phyloP scores from a whole-genome alignment of 257 asterid genomes.

The Solanum commersonii region DNA sequence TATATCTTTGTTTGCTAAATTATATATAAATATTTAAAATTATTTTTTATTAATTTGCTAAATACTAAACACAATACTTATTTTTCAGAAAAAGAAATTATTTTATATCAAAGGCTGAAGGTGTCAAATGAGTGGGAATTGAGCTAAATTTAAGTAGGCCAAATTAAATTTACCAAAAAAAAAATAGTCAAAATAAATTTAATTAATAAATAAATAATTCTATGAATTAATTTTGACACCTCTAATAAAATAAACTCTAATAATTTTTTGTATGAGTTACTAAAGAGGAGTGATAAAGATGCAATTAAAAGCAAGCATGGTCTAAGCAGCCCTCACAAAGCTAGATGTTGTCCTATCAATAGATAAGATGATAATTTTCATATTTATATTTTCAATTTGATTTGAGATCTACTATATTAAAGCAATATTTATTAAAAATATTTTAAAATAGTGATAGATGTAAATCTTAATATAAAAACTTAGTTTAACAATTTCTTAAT shows the following conservation, averaged over 20 bases:
- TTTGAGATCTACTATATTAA: too few relatives aligned
- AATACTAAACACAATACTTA: too few relatives aligned
- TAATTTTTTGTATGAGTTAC: not conserved
- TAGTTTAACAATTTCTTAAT: too few relatives aligned
- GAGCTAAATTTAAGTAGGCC: not conserved
- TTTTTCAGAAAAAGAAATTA: too few relatives aligned
- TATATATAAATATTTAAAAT: too few relatives aligned
- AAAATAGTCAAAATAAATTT: too few relatives aligned
- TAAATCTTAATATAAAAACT: too few relatives aligned
- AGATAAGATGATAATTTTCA: not conserved
- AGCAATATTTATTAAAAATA: not conserved
- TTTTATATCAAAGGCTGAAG: too few relatives aligned
- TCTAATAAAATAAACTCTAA: not conserved
- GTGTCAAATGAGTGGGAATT: not conserved
- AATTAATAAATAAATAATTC: too few relatives aligned
- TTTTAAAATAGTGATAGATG: too few relatives aligned
- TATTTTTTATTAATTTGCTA: not conserved
- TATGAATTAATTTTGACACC: not conserved
- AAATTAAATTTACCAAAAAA: too few relatives aligned
- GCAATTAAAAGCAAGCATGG: not conserved
- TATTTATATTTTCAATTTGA: too few relatives aligned
- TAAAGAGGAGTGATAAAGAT: not conserved
- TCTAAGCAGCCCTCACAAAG: not conserved
- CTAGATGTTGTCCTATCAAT: not conserved
- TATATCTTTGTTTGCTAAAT: not conserved